A percentile compares a stretch with the other conserved stretches of the same genome.
Conservation (phyloP, 2,329 filamentous ascomycete genomes). For the Dryadomyces sulphureus region DNA sequence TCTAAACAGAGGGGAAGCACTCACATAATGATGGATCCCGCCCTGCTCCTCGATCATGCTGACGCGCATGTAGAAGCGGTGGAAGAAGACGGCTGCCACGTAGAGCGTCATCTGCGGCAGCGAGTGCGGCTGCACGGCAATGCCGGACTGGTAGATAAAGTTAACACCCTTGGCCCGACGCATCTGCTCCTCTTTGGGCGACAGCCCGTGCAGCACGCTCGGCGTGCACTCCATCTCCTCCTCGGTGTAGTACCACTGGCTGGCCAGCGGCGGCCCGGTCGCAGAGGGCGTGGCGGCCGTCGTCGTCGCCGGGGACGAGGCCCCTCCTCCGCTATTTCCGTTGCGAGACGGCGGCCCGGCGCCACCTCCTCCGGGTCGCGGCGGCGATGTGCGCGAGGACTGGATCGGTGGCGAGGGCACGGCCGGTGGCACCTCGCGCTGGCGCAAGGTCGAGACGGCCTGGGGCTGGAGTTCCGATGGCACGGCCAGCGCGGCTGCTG, state of each 20-base stretch:
- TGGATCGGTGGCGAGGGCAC: conserved; percentile 45
- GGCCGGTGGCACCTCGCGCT: conserved; percentile 43
- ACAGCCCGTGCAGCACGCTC: conserved; percentile 69
- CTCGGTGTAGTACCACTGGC: conserved; percentile 81
- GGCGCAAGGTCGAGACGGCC: conserved; percentile 27
- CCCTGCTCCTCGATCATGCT: conserved; percentile 63
- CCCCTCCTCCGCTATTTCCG: too few species aligned
- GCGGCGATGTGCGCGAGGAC: conserved; percentile 28
- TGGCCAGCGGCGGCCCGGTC: conserved; percentile 15
- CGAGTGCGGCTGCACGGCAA: conserved; percentile 53
- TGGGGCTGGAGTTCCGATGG: conserved; percentile 27
- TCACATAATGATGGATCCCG: conserved; percentile 80
- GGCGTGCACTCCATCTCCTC: conserved; percentile 73
- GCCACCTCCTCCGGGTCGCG: too few species aligned
- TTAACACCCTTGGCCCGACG: conserved; percentile 84
- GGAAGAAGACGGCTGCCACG: conserved; percentile 87
- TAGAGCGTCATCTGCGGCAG: conserved; percentile 83
- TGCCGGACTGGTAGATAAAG: conserved; percentile 89
- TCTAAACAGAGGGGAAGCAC: conserved; percentile 20
- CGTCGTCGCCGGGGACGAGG: too few species aligned
- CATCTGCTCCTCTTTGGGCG: conserved; percentile 61
- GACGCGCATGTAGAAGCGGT: conserved; percentile 86
- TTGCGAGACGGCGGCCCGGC: conserved; percentile 3
- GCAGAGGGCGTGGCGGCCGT: not conserved
- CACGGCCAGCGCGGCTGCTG: not conserved